These are phyloP conservation scores for Silene coronaria DNA, from an alignment of 179 eudicot species.

Conservation along the genomic window DNA sequence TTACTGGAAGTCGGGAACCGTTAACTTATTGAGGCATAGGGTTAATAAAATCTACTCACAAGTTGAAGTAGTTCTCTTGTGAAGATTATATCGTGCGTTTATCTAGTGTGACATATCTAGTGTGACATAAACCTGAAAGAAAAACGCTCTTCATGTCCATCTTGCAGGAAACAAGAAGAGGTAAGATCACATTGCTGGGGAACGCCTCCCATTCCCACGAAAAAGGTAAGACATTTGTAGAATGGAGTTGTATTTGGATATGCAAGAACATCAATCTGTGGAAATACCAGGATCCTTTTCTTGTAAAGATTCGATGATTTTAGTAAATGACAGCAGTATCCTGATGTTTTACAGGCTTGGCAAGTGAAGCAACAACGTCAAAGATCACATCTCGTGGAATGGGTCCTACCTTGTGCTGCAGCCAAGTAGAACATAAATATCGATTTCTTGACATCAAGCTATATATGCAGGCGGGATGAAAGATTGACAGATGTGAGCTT, in stretches of 20 bases:
- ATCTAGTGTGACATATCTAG: background rate
- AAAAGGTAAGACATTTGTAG: constrained; percentile 39
- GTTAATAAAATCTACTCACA: too few relatives aligned
- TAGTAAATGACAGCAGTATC: background rate
- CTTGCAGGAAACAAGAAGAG: constrained; percentile 38
- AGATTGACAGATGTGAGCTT: background rate
- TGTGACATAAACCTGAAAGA: background rate
- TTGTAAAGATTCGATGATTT: background rate
- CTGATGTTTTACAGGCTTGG: constrained; percentile 44
- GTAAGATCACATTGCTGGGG: constrained; percentile 54
- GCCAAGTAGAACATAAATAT: constrained; percentile 31
- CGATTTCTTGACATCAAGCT: background rate
- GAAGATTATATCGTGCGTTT: background rate
- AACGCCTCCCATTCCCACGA: constrained; percentile 49
- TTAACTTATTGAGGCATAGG: too few relatives aligned
- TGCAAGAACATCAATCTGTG: background rate
- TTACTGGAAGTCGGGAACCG: too few relatives aligned
- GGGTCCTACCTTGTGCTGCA: constrained; percentile 55
- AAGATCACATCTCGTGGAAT: constrained; percentile 35
- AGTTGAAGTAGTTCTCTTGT: background rate
- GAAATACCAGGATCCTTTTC: background rate
- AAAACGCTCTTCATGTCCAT: background rate
- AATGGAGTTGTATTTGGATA: background rate
- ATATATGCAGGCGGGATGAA: background rate
- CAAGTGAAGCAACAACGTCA: constrained; percentile 47